Percentiles rank a stretch among this genome's conserved stretches.
These are phyloP conservation scores for Hyphopichia wangnamkhiaoensis DNA, from an alignment of 1,139 yeast species.

Conservation along the genomic window DNA sequence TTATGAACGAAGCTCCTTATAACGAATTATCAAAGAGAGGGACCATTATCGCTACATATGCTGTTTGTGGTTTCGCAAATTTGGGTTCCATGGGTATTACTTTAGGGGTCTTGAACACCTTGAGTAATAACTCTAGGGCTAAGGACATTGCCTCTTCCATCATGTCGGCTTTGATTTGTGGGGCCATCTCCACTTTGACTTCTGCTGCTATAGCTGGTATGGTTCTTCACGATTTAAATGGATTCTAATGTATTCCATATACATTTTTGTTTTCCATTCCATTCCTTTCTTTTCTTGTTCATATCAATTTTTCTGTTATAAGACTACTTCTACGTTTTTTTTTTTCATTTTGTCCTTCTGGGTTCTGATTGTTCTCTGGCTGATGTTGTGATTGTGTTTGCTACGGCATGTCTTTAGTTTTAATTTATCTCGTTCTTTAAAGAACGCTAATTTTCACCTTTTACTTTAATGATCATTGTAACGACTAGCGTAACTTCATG, in stretches of 20 bases:
- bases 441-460: no score
- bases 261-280: not conserved
- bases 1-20: conserved; percentile 48
- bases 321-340: no score
- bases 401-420: no score
- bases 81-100: conserved; percentile 67
- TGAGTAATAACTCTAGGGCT: conserved; percentile 54
- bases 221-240: conserved; percentile 56
- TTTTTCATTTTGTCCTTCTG: no score
- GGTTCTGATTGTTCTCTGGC: no score
- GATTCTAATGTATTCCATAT: conserved; percentile 12
- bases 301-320: not conserved
- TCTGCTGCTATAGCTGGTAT: conserved; percentile 70
- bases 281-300: not conserved
- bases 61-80: conserved; percentile 67
- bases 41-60: conserved; percentile 61
- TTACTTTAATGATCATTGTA: no score
- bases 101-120: conserved; percentile 60
- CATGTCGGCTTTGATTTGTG: conserved; percentile 53
- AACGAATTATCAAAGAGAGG: conserved; percentile 53
- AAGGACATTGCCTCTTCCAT: conserved; percentile 52
- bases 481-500: no score
- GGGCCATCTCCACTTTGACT: conserved; percentile 56
- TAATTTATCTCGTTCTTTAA: no score
- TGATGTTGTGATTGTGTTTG: no score